These are phyloP conservation scores for Eleusine coracana DNA, from an alignment of 176 grass and related monocot genomes.

Conservation along the genomic window DNA sequence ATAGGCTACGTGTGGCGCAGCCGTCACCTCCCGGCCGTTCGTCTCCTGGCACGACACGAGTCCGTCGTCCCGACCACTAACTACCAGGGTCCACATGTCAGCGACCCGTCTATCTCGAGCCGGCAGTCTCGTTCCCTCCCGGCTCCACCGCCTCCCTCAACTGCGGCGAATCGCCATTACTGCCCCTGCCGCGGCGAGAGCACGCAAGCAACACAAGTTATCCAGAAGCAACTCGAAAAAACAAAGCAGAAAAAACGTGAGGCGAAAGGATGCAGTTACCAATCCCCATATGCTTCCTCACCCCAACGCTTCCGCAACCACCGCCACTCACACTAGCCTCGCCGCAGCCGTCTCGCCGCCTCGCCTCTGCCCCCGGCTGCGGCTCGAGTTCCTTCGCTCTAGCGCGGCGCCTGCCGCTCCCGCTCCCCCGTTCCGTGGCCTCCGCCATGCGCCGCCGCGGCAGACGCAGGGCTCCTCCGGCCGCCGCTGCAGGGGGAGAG, in stretches of 20 bases:
- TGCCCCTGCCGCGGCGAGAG: neutral
- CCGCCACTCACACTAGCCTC: neutral
- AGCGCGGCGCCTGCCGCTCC: neutral
- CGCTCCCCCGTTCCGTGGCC: neutral
- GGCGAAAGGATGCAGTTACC: slow-evolving; percentile 33
- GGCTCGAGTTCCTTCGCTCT: neutral
- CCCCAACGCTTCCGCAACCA: slow-evolving; percentile 13
- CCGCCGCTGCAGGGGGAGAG: slow-evolving; percentile 13
- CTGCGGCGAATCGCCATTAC: slow-evolving; percentile 35
- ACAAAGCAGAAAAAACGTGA: neutral
- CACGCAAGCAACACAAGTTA: neutral
- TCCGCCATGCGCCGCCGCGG: slow-evolving; percentile 37
- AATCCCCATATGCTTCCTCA: slow-evolving; percentile 22
- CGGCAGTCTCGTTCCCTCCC: no score
- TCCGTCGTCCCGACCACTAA: neutral
- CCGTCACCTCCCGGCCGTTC: neutral
- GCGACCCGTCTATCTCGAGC: neutral
- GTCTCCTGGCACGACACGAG: neutral
- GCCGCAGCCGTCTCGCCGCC: neutral
- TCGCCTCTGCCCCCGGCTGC: neutral
- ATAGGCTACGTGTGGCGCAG: slow-evolving; percentile 51
- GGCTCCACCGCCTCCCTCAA: neutral
- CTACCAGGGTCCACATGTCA: neutral
- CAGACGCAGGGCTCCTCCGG: neutral
- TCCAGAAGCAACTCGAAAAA: neutral